These are phyloP conservation scores for Myxozyma mucilagina DNA, from an alignment of 805 yeast genomes.

Conservation along the genomic window DNA sequence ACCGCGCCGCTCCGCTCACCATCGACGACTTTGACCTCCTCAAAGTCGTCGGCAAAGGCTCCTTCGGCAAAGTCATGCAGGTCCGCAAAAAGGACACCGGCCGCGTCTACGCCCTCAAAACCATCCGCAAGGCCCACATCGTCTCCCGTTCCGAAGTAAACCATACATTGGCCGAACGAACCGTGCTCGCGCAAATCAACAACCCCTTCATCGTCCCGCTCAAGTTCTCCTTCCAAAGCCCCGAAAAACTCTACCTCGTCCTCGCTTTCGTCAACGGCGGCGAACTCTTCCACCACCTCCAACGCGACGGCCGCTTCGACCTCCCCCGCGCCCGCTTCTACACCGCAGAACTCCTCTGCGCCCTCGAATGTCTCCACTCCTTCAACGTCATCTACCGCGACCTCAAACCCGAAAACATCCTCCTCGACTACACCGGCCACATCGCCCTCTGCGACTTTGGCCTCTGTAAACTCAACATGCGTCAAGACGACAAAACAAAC, in stretches of 20 bases:
- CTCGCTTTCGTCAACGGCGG: slow-evolving; percentile 96
- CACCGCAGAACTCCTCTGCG: slow-evolving; percentile 90
- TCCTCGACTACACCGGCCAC: slow-evolving; percentile 94
- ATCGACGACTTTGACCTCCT: slow-evolving; percentile 91
- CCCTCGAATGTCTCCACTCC: slow-evolving; percentile 87
- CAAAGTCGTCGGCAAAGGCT: slow-evolving; percentile 96
- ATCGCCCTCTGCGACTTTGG: slow-evolving; percentile 98
- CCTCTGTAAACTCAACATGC: slow-evolving; percentile 92
- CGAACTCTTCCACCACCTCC: slow-evolving; percentile 90
- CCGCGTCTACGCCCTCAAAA: slow-evolving; percentile 91
- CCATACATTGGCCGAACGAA: slow-evolving; percentile 94
- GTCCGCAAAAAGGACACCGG: slow-evolving; percentile 94
- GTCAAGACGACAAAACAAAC: slow-evolving; percentile 50
- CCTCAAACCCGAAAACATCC: slow-evolving; percentile 91
- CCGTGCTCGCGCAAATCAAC: slow-evolving; percentile 87
- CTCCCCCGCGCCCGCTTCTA: slow-evolving; percentile 88
- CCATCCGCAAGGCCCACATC: slow-evolving; percentile 90
- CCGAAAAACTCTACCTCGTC: slow-evolving; percentile 89
- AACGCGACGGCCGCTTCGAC: slow-evolving; percentile 84
- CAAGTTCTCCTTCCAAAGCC: slow-evolving; percentile 94
- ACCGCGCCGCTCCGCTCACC: slow-evolving; percentile 64
- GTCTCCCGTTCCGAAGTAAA: slow-evolving; percentile 93
- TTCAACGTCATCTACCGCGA: slow-evolving; percentile 93
- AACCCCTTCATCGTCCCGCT: slow-evolving; percentile 96
- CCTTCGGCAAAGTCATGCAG: slow-evolving; percentile 99